These are phyloP conservation scores for Amanita exitialis DNA, from an alignment of 768 basidiomycete species.

Conservation along the genomic window DNA sequence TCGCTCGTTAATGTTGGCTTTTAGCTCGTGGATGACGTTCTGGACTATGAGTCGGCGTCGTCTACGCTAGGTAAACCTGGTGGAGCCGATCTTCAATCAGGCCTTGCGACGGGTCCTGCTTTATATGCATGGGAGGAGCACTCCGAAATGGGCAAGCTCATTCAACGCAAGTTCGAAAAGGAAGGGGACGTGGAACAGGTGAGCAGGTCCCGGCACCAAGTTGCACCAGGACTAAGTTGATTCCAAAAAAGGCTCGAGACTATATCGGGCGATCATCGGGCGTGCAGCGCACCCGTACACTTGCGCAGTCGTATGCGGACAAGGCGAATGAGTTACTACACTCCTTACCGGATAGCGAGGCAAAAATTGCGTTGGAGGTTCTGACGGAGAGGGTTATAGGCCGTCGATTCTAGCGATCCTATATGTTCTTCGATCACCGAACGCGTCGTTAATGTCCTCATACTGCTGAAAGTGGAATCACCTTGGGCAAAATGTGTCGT, in stretches of 20 bases:
- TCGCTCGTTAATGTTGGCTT: not conserved
- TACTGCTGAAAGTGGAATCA: not conserved
- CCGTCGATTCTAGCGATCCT: constrained; percentile 25
- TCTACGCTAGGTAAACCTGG: constrained; percentile 83
- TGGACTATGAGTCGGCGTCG: constrained; percentile 83
- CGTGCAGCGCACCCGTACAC: constrained; percentile 66
- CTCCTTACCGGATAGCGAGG: constrained; percentile 74
- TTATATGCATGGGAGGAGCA: constrained; percentile 93
- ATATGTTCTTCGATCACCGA: not conserved
- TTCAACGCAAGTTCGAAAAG: constrained; percentile 70
- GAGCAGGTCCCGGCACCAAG: constrained; percentile 7
- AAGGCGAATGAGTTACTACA: constrained; percentile 69
- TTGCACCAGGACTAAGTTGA: constrained; percentile 3
- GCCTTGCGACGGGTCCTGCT: constrained; percentile 88
- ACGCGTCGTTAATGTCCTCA: not conserved
- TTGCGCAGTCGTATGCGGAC: constrained; percentile 70
- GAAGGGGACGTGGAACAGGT: constrained; percentile 85
- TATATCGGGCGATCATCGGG: constrained; percentile 73
- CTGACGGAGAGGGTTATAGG: constrained; percentile 70
- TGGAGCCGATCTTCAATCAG: constrained; percentile 74
- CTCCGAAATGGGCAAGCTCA: constrained; percentile 80
- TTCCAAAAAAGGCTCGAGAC: constrained; percentile 50
- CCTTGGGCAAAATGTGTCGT: not conserved
- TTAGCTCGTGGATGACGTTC: constrained; percentile 90
- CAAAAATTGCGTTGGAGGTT: constrained; percentile 63